These are phyloP conservation scores for Ogataea trehaloabstinens DNA, from an alignment of 805 yeast species.

Conservation along the genomic window DNA sequence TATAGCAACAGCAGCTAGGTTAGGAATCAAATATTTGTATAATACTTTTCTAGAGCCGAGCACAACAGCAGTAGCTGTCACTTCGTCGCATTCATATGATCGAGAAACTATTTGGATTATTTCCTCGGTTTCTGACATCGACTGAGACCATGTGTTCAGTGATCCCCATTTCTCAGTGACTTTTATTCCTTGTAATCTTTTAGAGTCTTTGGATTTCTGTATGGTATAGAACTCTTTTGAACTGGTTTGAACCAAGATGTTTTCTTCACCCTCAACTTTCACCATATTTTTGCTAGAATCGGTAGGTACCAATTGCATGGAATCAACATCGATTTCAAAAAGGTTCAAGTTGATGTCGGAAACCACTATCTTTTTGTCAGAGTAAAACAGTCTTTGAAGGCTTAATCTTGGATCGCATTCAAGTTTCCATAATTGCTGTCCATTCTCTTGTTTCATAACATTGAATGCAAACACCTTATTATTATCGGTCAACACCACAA, in stretches of 20 bases:
- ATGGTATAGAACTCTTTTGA: constrained; percentile 15
- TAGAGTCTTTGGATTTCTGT: constrained; percentile 2
- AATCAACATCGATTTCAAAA: constrained; percentile 9
- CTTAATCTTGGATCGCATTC: constrained; percentile 12
- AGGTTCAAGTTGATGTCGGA: constrained; percentile 6
- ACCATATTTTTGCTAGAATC: constrained; percentile 8
- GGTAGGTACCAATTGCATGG: neutral
- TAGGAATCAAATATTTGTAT: constrained; percentile 81
- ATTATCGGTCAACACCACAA: constrained; percentile 39
- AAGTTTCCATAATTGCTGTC: constrained; percentile 36
- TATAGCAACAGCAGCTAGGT: constrained; percentile 53
- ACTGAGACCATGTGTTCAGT: constrained; percentile 20
- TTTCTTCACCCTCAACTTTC: constrained; percentile 2
- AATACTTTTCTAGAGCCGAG: constrained; percentile 69
- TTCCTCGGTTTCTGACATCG: constrained; percentile 26
- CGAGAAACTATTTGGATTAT: constrained; percentile 41
- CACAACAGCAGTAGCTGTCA: constrained; percentile 65
- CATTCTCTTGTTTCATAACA: constrained; percentile 29
- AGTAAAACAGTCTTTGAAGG: constrained; percentile 5
- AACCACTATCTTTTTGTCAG: constrained; percentile 9
- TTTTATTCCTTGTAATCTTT: constrained; percentile 15
- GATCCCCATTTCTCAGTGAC: constrained; percentile 1
- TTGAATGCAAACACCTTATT: constrained; percentile 45
- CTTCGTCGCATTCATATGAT: constrained; percentile 36
- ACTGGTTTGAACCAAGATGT: constrained; percentile 14